phyloP scores from a whole-genome alignment of 768 basidiomycete species.

The Podaxis rugospora region DNA sequence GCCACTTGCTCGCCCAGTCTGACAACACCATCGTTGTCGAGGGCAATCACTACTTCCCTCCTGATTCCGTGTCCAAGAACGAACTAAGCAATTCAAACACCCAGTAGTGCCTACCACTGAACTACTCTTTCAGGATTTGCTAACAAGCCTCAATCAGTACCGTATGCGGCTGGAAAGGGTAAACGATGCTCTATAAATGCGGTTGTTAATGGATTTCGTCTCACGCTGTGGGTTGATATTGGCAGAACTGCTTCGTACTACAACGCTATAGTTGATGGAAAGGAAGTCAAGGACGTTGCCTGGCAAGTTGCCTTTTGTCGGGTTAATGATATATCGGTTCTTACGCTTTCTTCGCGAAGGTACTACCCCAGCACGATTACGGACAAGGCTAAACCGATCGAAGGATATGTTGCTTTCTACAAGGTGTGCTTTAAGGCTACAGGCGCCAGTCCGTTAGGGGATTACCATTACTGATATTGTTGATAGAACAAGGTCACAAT shows the following conservation, averaged over 20 bases:
- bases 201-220: background rate
- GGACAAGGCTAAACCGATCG: slow-evolving; percentile 55
- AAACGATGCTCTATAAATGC: slow-evolving; percentile 11
- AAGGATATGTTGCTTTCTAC: slow-evolving; percentile 73
- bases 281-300: slow-evolving; percentile 50
- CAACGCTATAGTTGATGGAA: slow-evolving; percentile 45
- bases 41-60: slow-evolving; percentile 74
- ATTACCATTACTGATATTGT: background rate
- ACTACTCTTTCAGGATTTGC: background rate
- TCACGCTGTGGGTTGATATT: background rate
- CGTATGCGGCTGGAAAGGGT: slow-evolving; percentile 74
- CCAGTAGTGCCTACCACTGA: slow-evolving; percentile 17
- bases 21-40: slow-evolving; percentile 54
- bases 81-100: slow-evolving; percentile 50
- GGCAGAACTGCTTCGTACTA: slow-evolving; percentile 63
- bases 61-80: slow-evolving; percentile 40
- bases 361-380: slow-evolving; percentile 57
- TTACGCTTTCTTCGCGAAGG: slow-evolving; percentile 33
- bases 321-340: background rate
- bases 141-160: slow-evolving; percentile 31
- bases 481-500: slow-evolving; percentile 35
- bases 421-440: slow-evolving; percentile 39
- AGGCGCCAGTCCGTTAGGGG: background rate
- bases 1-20: slow-evolving; percentile 53
- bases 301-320: slow-evolving; percentile 43